Evolutionary conservation across 768 basidiomycete species (phyloP), one percentile per base, ranked within the genome.

Genomic region (Rhodotorula diobovata): DNA sequence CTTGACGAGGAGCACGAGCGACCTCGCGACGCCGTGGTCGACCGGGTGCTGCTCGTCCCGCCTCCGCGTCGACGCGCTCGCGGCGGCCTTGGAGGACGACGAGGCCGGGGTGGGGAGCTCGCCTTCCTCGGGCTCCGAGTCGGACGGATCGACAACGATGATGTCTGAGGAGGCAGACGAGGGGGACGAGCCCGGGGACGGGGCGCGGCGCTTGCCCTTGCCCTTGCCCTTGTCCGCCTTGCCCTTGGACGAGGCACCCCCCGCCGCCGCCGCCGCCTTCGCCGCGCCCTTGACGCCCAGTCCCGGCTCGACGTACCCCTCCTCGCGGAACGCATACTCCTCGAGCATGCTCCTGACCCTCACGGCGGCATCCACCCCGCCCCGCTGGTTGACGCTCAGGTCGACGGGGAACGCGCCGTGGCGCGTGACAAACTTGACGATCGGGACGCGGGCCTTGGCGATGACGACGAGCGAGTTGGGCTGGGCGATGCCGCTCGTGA

Each of bases 381-480:
- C 93, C 20, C 83, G 85, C 81, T 95, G 93, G 80, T 97, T 97
- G 67, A 97, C 83, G 78, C 90, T 93, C 78, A 98, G 90, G 78
- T 99, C 95, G 74, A 99, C 91, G 68, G 90, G 85, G 78, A 96
- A 87, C 67, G 66, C 70, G 79, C 84, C 93, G 71, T 88, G 85
- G 16, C 83, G 85, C 5, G 94, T 92, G 66, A 90, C 82, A 79
- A 98, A 96, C 82, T 99, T 99, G 81, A 99, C 85, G 79, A 99
- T 97, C 41, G 96, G 96, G 14, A 98, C 94, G 81, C 88, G 90
- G 63, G 96, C 94, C 83, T 88, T 92, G 39, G 89, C 88, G 74
- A 99, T 93, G 80, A 97, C 87, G 39, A 89, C 88, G 50, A 97
- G 90, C 55, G 87, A 86, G 61, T 85, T 83, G 11, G 74, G 74